Conservation (phyloP, 1,284 basidiomycete species). For the Tilletia caries region DNA sequence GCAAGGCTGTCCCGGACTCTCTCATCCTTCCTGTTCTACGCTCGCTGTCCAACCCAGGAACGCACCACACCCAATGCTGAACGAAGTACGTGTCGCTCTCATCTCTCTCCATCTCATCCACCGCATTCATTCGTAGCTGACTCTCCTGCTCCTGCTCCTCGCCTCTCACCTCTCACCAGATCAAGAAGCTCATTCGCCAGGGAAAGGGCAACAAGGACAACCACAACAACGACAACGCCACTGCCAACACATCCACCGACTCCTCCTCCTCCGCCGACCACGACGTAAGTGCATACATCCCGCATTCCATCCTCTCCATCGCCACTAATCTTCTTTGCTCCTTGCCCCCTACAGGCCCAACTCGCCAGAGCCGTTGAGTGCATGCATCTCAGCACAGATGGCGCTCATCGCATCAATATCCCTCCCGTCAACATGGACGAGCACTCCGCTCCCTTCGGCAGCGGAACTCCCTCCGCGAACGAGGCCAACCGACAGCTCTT, state of each 20-base stretch:
- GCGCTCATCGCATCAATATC: conserved; percentile 15
- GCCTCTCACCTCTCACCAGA: conserved; percentile 26
- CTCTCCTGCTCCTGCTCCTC: no score
- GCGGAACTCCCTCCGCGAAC: conserved; percentile 15
- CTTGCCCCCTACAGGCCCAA: conserved; percentile 22
- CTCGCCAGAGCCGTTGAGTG: background rate
- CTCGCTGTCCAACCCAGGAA: no score
- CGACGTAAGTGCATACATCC: background rate
- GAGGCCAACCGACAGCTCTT: conserved; percentile 21
- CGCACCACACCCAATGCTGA: no score
- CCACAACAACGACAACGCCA: background rate
- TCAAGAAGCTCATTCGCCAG: conserved; percentile 48
- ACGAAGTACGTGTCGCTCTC: no score
- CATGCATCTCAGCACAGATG: background rate
- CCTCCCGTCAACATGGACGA: conserved; percentile 20
- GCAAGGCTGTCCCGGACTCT: no score
- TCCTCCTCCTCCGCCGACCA: conserved; percentile 19
- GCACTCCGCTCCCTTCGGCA: conserved; percentile 17
- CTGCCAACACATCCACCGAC: conserved; percentile 18
- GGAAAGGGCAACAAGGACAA: conserved; percentile 35
- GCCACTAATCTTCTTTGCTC: background rate
- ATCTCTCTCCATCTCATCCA: no score
- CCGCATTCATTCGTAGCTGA: no score
- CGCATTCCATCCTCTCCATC: background rate
- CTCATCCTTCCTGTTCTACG: no score